Conservation (phyloP, 176 grass and related monocot species). For the Juncus inflexus region DNA sequence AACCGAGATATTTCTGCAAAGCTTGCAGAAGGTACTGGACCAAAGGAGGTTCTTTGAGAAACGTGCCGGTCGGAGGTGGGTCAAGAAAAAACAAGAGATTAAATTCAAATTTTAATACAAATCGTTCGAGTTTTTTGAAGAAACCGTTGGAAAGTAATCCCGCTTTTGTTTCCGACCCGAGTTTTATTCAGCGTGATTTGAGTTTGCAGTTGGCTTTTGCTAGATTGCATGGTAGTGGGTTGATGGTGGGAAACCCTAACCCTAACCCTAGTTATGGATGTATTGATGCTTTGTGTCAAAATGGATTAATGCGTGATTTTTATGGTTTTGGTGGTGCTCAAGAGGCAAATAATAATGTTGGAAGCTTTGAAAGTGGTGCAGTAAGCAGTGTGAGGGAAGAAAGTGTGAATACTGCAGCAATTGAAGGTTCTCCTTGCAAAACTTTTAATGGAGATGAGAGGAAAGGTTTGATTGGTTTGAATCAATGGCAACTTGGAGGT, state of each 20-base stretch:
- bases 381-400: conserved; percentile 11
- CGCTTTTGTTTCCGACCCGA: conserved; percentile 7
- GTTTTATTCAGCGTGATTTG: conserved; percentile 6
- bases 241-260: conserved; percentile 26
- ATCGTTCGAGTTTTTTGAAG: conserved; percentile 16
- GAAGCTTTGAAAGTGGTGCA: conserved; percentile 21
- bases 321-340: conserved; percentile 18
- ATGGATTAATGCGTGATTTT: conserved; percentile 25
- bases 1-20: conserved; percentile 99
- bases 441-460: conserved; percentile 19
- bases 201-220: conserved; percentile 23
- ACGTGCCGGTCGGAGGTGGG: conserved; percentile 90
- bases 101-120: conserved; percentile 30
- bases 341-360: conserved; percentile 7
- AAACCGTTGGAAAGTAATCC: conserved; percentile 19
- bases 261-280: conserved; percentile 25
- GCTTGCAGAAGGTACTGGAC: conserved; percentile 95
- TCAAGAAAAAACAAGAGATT: conserved; percentile 92
- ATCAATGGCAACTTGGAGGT: conserved; percentile 23
- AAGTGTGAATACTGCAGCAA: conserved; percentile 18
- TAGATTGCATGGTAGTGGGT: conserved; percentile 26
- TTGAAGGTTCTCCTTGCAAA: conserved; percentile 28
- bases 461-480: conserved; percentile 17
- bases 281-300: conserved; percentile 19
- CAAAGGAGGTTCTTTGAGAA: conserved; percentile 81